Conservation (phyloP, 1,139 yeast genomes). For the Yamadazyma membranifaciens region DNA sequence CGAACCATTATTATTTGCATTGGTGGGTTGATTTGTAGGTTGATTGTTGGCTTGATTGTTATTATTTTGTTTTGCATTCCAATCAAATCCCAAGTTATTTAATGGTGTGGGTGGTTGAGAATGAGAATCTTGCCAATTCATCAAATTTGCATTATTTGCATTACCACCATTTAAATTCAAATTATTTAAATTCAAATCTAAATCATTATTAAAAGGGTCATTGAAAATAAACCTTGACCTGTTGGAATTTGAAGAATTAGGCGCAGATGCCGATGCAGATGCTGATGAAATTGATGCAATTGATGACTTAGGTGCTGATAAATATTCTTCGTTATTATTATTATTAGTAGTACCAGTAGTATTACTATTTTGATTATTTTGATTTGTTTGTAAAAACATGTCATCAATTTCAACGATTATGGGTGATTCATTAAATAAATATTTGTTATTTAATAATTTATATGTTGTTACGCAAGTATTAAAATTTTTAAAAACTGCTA, state of each 20-base stretch:
- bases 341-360: conserved; percentile 17
- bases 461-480: conserved; percentile 71
- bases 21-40: neutral
- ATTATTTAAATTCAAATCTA: conserved; percentile 14
- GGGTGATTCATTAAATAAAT: conserved; percentile 59
- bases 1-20: neutral
- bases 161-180: neutral
- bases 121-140: conserved; percentile 15
- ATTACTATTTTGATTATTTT: neutral
- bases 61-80: conserved; percentile 17
- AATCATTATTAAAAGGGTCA: conserved; percentile 48
- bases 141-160: neutral
- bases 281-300: neutral
- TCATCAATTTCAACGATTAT: conserved; percentile 50
- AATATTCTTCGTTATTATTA: neutral
- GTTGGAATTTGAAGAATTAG: conserved; percentile 6
- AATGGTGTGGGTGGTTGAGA: conserved; percentile 43
- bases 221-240: conserved; percentile 70
- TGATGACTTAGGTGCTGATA: neutral
- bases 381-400: conserved; percentile 8
- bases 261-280: conserved; percentile 2
- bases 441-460: conserved; percentile 63
- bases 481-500: conserved; percentile 64
- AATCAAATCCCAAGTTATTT: conserved; percentile 33
- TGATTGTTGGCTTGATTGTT: neutral